Evolutionary conservation across 2,329 filamentous ascomycete species (phyloP).

Genomic region (Aspergillus persii): DNA sequence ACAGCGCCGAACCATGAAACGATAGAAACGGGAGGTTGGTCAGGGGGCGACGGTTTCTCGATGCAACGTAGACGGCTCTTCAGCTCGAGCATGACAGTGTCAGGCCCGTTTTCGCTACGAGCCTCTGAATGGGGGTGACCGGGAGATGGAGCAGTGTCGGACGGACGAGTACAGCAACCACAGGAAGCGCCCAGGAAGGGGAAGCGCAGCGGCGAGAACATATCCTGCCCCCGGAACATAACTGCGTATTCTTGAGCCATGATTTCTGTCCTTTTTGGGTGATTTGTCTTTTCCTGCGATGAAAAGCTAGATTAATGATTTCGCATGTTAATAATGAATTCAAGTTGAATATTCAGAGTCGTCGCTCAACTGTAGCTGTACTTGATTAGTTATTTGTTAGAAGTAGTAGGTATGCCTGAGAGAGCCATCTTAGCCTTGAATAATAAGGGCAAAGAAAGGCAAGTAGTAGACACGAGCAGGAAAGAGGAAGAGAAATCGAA

Average conservation of each 20-base stretch:
- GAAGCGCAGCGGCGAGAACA: conserved; percentile 4
- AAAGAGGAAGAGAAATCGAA: neutral
- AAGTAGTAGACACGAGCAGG: neutral
- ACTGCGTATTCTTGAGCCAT: conserved; percentile 12
- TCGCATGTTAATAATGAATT: conserved; percentile 27
- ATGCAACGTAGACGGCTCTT: conserved; percentile 17
- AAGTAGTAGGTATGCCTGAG: neutral
- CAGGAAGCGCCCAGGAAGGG: neutral
- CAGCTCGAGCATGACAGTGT: conserved; percentile 9
- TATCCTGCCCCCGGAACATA: conserved; percentile 8
- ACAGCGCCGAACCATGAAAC: conserved; percentile 6
- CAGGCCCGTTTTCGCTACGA: conserved; percentile 5
- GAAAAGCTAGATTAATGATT: conserved; percentile 29
- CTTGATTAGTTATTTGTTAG: neutral
- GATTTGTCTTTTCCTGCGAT: conserved; percentile 16
- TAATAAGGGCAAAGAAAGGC: no score
- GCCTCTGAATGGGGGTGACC: conserved; percentile 7
- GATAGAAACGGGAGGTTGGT: neutral
- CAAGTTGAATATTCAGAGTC: neutral
- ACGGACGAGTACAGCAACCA: neutral
- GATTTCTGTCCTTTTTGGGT: conserved; percentile 4
- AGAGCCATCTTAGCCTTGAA: no score
- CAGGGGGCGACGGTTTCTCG: conserved; percentile 2
- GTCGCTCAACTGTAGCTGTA: neutral
- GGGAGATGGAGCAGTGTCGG: conserved; percentile 1